Percentiles rank a stretch among this genome's conserved stretches.
Evolutionary conservation across 306 rosid species (phyloP).

Genomic region (Amphicarpaea edgeworthii): DNA sequence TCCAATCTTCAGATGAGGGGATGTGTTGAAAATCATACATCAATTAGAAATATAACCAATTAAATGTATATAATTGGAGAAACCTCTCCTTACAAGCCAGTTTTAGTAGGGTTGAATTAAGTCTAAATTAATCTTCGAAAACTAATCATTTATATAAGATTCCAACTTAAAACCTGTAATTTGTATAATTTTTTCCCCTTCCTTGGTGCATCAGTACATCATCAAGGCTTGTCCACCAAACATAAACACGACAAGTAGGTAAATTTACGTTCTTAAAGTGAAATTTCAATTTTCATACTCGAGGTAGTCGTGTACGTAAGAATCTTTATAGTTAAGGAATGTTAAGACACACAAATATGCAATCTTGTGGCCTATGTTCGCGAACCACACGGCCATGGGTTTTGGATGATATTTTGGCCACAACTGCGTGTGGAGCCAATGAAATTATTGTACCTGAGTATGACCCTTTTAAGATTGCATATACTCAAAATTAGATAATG

Average conservation of each 20-base stretch:
- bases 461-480: too few relatives aligned
- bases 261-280: too few relatives aligned
- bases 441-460: conserved; percentile 1
- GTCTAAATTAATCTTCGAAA: too few relatives aligned
- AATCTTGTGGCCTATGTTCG: conserved; percentile 22
- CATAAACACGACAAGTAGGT: not conserved
- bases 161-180: too few relatives aligned
- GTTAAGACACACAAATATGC: not conserved
- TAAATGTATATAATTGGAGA: too few relatives aligned
- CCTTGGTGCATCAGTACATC: not conserved
- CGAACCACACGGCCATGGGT: conserved; percentile 35
- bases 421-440: conserved; percentile 48
- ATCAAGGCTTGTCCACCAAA: not conserved
- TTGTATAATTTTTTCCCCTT: not conserved
- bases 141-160: too few relatives aligned
- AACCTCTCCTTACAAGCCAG: too few relatives aligned
- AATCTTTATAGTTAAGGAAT: not conserved
- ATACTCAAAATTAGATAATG: too few relatives aligned
- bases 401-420: conserved; percentile 59
- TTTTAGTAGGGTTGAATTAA: too few relatives aligned
- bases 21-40: too few relatives aligned
- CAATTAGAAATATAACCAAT: too few relatives aligned
- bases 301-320: not conserved
- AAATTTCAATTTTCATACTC: not conserved
- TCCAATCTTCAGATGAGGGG: too few relatives aligned